These are phyloP conservation scores for Aspergillus ostianus DNA, from an alignment of 495 filamentous ascomycete species.

Conservation along the genomic window DNA sequence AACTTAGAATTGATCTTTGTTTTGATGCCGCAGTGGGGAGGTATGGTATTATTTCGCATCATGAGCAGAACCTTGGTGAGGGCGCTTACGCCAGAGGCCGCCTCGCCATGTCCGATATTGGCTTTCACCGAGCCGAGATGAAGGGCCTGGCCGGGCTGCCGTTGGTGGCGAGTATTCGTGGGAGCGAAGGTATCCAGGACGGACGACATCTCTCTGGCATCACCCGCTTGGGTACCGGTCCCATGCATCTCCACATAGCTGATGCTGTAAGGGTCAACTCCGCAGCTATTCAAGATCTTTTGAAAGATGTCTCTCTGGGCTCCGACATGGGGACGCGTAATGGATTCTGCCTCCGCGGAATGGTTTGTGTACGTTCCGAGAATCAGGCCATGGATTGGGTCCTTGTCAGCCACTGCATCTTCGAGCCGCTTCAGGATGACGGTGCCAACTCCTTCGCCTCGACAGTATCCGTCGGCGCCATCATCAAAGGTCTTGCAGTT, in stretches of 20 bases:
- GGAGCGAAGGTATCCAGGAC: slow-evolving; percentile 77
- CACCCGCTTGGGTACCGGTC: slow-evolving; percentile 80
- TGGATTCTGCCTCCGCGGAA: slow-evolving; percentile 73
- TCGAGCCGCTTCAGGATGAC: slow-evolving; percentile 71
- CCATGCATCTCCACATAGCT: slow-evolving; percentile 85
- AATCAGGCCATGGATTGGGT: slow-evolving; percentile 67
- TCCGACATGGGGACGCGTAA: slow-evolving; percentile 69
- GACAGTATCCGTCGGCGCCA: too few species aligned
- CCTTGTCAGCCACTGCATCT: slow-evolving; percentile 68
- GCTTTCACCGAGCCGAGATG: slow-evolving; percentile 81
- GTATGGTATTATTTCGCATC: slow-evolving; percentile 77
- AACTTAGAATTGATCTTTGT: slow-evolving; percentile 73
- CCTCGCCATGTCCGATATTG: slow-evolving; percentile 86
- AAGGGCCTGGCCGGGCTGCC: slow-evolving; percentile 65
- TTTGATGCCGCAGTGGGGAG: slow-evolving; percentile 83
- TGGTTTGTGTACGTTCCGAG: slow-evolving; percentile 66
- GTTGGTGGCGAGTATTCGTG: slow-evolving; percentile 52
- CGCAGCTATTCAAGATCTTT: slow-evolving; percentile 61
- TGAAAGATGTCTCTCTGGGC: slow-evolving; percentile 66
- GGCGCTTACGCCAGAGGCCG: slow-evolving; percentile 76
- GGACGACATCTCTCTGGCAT: slow-evolving; percentile 71
- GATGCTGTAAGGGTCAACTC: slow-evolving; percentile 66
- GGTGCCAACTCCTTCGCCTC: slow-evolving; percentile 63
- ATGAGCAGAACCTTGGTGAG: slow-evolving; percentile 83
- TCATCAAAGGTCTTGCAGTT: too few species aligned